Evolutionary conservation across 441 rosid genomes (phyloP), one percentile per base, ranked within the genome.

Genomic region (Biscutella auriculata): DNA sequence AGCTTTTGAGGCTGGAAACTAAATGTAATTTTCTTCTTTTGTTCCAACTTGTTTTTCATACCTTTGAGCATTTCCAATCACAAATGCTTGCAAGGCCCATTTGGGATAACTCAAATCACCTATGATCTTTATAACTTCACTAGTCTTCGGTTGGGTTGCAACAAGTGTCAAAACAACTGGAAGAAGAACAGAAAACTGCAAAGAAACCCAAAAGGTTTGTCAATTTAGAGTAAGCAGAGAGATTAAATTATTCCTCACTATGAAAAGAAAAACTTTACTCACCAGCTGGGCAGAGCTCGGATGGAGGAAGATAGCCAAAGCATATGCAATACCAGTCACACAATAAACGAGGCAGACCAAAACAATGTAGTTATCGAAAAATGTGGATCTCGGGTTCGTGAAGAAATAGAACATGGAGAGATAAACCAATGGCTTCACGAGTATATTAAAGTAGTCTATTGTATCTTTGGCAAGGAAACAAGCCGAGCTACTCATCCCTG

Each of bases 321-420:
- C 83, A 55, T 87, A 93, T 10, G 95, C 98, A 36, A 93, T 79
- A 49, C 97, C 97, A 6, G 95, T 88, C 48, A 88, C 92, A 58
- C 98, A 88, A 71, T 92, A 92, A 30, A 86, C 87, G 9, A 92
- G 92, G 72, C 94, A 82, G 34, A 88, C 82, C 78, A 86, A 56
- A 63, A 92, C 83, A 12, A 47, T 44, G 40, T 88, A 92, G 70
- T 92, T 92, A 73, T 83, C 95, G 1, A 76, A 46, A 30, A 92
- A 84, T 43, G 83, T 69, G 10, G 98, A 88, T 68, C 98, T 79
- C 4, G 98, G 97, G 57, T 86, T 86, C 29, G 84, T 88, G 73
- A 84, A 88, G 82, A 83, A 88, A 59, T 75, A 92, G 80, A 82
- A 92, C 95, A 86, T 92, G n/a, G 95, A 88, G 66, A 92, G 95